Base-by-base conservation (phyloP, 83 land plant species). In the Thuja plicata region DNA sequence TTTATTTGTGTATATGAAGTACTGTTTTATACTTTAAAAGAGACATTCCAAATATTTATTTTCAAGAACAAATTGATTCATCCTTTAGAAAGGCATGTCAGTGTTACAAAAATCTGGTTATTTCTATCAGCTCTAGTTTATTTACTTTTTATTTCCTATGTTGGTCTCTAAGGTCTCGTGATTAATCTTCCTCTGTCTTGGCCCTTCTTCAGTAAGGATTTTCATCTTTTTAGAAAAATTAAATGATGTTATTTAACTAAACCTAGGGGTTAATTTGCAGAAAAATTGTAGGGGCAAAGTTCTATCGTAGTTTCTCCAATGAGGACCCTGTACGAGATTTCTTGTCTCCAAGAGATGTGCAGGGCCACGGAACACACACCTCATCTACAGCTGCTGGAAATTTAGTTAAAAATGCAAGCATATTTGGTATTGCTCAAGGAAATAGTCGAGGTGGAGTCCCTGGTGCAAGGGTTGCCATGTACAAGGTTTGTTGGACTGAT, bases 401-500 rank as follows among this genome's bases (percentile, higher is more conserved):
- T 16, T 7, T 84, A 15, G 60, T 84, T 8, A 50, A 16, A 50
- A 84, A 84, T 50, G 60, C n/a, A 5, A 84, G 60, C 17, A 38
- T 84, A 0, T 50, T 15, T 17, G 86, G 86, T 12, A 48, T 84
- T 48, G 38, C 60, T 3, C 38, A 84, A 50, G 60, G 86, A n/a
- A 8, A 32, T 13, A 55, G 37, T 34, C 21, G 60, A 11, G 86
- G 86, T 84, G 81, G 81, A 77, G 38, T 0, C 16, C 37, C 57
- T 13, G 86, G 86, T 84, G 54, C 86, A 1, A 52, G 86, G 62
- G 5, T 92, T 0, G 89, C 89, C 2, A 90, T 86, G 50, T 76
- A 70, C 88, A 87, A 70, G 73, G 60, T 79, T 60, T 90, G 87
- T 37, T 87, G 87, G 78, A 32, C 82, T 16, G 74, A 43, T 21